Evolutionary conservation across 768 basidiomycete genomes (phyloP).

Genomic region (Infundibulicybe gibba): DNA sequence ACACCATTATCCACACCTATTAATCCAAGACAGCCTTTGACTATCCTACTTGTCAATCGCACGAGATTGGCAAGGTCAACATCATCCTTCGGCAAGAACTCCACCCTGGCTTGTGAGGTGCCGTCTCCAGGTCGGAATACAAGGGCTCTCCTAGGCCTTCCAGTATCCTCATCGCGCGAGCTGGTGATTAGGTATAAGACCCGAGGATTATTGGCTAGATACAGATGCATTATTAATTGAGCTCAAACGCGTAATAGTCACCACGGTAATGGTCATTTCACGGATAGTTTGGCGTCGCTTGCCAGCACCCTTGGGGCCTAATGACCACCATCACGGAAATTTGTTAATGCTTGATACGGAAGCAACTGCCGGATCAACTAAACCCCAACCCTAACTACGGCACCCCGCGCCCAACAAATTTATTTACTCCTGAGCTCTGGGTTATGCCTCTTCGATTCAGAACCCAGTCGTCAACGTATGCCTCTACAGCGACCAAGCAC

Average conservation of each 20-base stretch:
- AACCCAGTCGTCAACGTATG: too few species aligned
- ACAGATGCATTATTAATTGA: conserved; percentile 58
- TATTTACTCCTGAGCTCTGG: too few species aligned
- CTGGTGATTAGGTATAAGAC: conserved; percentile 72
- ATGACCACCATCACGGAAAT: too few species aligned
- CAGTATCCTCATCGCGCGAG: conserved; percentile 59
- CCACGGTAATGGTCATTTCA: not conserved
- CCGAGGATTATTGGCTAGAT: conserved; percentile 65
- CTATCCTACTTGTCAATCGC: conserved; percentile 63
- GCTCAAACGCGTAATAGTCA: not conserved
- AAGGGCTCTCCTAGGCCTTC: conserved; percentile 58
- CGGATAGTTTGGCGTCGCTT: too few species aligned
- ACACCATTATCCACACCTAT: conserved; percentile 70
- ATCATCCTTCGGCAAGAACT: conserved; percentile 73
- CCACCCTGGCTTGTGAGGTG: conserved; percentile 73
- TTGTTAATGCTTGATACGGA: too few species aligned
- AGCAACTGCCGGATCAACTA: too few species aligned
- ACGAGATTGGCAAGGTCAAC: conserved; percentile 65
- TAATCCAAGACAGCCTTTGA: conserved; percentile 83
- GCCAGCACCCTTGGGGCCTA: too few species aligned
- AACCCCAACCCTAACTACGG: too few species aligned
- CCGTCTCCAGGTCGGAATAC: conserved; percentile 65
- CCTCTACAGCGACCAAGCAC: too few species aligned
- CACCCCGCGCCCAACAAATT: too few species aligned
- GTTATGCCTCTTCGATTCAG: too few species aligned